A percentile compares a stretch with the other conserved stretches of the same genome.
These are phyloP conservation scores for Setaria viridis DNA, from an alignment of 202 grass and related monocot genomes.

Conservation along the genomic window DNA sequence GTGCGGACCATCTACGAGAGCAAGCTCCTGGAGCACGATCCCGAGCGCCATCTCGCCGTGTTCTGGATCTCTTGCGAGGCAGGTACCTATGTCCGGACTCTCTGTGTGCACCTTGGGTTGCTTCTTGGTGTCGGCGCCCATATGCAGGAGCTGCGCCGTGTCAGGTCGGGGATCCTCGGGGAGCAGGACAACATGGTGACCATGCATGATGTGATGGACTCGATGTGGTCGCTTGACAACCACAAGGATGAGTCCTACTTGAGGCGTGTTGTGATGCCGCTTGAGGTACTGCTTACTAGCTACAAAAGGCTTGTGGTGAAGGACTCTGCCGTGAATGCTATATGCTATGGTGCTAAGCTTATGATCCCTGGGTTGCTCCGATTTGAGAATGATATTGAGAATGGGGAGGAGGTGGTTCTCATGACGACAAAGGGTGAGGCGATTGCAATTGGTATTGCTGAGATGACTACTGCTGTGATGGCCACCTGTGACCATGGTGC, in stretches of 20 bases:
- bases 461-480: conserved; percentile 96
- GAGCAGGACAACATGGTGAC: conserved; percentile 97
- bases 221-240: conserved; percentile 83
- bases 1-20: conserved; percentile 88
- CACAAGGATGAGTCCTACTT: conserved; percentile 73
- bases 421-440: conserved; percentile 96
- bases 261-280: conserved; percentile 83
- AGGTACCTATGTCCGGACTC: conserved; percentile 82
- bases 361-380: conserved; percentile 92
- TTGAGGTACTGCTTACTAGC: conserved; percentile 86
- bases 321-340: conserved; percentile 91
- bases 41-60: conserved; percentile 74
- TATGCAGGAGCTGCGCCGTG: conserved; percentile 93
- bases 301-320: conserved; percentile 96
- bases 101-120: conserved; percentile 86
- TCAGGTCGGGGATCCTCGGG: conserved; percentile 77
- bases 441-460: conserved; percentile 81
- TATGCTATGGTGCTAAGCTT: conserved; percentile 92
- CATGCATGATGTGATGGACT: conserved; percentile 92
- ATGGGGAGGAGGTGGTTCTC: conserved; percentile 80
- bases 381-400: conserved; percentile 92
- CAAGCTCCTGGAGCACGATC: conserved; percentile 76
- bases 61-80: conserved; percentile 95
- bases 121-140: conserved; percentile 83
- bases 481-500: conserved; percentile 90